Evolutionary conservation across 495 filamentous ascomycete species (phyloP).

Genomic region (Xylaria curta): DNA sequence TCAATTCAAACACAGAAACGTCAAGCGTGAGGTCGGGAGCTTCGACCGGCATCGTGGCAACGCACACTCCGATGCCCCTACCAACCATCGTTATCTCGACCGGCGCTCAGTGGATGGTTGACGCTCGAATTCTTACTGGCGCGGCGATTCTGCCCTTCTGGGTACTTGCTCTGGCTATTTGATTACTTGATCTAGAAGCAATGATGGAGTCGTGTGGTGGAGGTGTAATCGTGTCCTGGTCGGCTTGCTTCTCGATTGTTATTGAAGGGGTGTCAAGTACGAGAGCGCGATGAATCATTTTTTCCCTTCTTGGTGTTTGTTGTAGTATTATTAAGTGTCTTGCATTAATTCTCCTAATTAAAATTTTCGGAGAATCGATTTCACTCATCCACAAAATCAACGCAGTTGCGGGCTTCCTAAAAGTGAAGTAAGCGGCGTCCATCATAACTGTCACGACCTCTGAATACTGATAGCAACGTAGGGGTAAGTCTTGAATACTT

Average conservation of each 20-base stretch:
- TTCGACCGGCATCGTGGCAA: neutral
- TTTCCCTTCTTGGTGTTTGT: neutral
- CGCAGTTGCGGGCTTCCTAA: neutral
- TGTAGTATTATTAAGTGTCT: neutral
- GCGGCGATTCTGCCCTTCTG: neutral
- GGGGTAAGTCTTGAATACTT: too few species aligned
- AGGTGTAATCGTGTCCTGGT: neutral
- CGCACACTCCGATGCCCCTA: neutral
- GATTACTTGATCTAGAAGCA: neutral
- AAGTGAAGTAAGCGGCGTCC: neutral
- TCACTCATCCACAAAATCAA: neutral
- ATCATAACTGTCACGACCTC: too few species aligned
- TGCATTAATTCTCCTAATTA: neutral
- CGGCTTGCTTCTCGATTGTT: neutral
- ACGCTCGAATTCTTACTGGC: neutral
- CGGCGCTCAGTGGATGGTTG: neutral
- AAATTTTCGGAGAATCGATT: neutral
- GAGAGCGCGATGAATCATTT: neutral
- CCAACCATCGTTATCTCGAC: conserved; percentile 9
- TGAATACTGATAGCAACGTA: too few species aligned
- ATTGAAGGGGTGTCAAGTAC: neutral
- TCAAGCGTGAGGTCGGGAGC: neutral
- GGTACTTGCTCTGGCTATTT: neutral
- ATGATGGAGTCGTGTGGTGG: neutral
- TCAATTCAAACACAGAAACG: neutral